Evolutionary conservation across 139 green algal species (phyloP), one percentile per base, ranked within the genome.

Genomic region (Chlorella sp.): DNA sequence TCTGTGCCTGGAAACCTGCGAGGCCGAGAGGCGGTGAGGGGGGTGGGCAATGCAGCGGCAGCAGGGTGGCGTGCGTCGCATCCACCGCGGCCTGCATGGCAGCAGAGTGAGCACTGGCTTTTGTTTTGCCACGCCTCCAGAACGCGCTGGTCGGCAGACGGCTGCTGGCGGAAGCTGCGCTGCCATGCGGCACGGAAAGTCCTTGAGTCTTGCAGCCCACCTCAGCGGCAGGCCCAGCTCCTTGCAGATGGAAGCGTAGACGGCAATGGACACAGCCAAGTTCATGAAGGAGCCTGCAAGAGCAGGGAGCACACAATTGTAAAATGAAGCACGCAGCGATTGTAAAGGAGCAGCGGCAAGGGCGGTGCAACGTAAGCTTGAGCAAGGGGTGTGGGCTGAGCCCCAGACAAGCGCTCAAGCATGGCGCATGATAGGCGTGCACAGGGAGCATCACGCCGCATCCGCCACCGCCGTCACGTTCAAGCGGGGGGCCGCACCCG

Each of bases 231-330:
- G 62, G 73, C 83, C 83, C 74, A 82, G 46, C 46, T 87, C 83
- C 58, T 87, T 87, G 83, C 83, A 70, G 73, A 87, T 76, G 73
- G 34, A 40, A 34, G 44, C 83, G 46, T 87, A 87, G 43, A 83
- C 69, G 16, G 73, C 83, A 1, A 87, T 56, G 43, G 82, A 82
- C 51, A 60, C 51, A 26, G 72, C 44, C 30, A 86, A 32, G 77
- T 86, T 86, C 82, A 86, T 86, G 58, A 82, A 86, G 1, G 14
- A 41, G 41, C 82, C 81, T 28, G 81, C 73, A 38, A 16, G 51
- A 60, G 14, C 51, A 60, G 51, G 13, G 14, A 60, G 51, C n/a
- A n/a, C n/a, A n/a, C n/a, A n/a, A n/a, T n/a, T n/a, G n/a, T n/a
- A n/a, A n/a, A n/a, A n/a, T n/a, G n/a, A n/a, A n/a, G n/a, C n/a